These are phyloP conservation scores for Dictyostelium discoideum DNA, from an alignment of 78 protist genomes.

Conservation along the genomic window dicty_2.7 NC_007088.5:4016001-4016500, in stretches of 20 bases:
- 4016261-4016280: neutral
- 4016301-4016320: conserved; percentile 24
- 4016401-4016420: neutral
- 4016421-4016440: conserved; percentile 17
- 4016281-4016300: conserved; percentile 12
- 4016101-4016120: neutral
- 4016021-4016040: neutral
- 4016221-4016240: neutral
- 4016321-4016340: conserved; percentile 19
- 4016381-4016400: conserved; percentile 16
- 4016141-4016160: neutral
- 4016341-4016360: conserved; percentile 35
- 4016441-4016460: conserved; percentile 2
- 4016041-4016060: neutral
- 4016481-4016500: conserved; percentile 26
- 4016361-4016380: conserved; percentile 13
- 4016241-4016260: neutral
- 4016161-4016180: neutral
- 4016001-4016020: neutral
- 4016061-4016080: neutral
- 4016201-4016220: neutral
- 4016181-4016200: neutral
- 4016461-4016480: neutral
- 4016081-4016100: neutral
- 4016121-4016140: neutral